phyloP scores from a whole-genome alignment of 805 yeast species.

The Candida tibetensis region DNA sequence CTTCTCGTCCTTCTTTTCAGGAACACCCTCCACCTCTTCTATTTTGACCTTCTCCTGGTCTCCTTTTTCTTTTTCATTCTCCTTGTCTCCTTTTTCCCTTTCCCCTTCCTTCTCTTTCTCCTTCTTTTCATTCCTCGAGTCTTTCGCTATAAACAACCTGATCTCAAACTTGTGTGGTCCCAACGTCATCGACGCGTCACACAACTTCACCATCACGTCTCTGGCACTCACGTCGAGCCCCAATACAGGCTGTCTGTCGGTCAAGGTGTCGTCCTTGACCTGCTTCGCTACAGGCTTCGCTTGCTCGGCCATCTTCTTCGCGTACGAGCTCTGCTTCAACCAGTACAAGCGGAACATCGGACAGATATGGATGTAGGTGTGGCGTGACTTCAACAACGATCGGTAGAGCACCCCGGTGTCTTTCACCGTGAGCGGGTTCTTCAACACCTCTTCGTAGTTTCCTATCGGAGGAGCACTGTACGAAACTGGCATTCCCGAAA shows the following conservation, averaged over 20 bases:
- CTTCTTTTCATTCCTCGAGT: slow-evolving; percentile 52
- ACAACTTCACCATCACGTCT: slow-evolving; percentile 84
- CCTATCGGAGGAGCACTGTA: slow-evolving; percentile 61
- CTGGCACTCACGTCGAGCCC: slow-evolving; percentile 52
- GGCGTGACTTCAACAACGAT: slow-evolving; percentile 72
- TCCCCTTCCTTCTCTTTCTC: too few relatives aligned
- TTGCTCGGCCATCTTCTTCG: slow-evolving; percentile 41
- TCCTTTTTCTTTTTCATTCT: slow-evolving; percentile 2
- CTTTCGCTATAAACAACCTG: slow-evolving; percentile 79
- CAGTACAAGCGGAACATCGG: slow-evolving; percentile 78
- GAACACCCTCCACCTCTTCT: slow-evolving; percentile 33
- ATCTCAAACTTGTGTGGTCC: slow-evolving; percentile 86
- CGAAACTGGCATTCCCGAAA: slow-evolving; percentile 68
- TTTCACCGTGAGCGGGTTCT: slow-evolving; percentile 63
- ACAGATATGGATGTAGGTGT: slow-evolving; percentile 52
- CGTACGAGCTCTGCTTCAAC: slow-evolving; percentile 65
- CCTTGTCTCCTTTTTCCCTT: slow-evolving; percentile 19
- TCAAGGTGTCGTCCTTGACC: slow-evolving; percentile 14
- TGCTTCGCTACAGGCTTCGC: slow-evolving; percentile 35
- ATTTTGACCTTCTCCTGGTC: slow-evolving; percentile 15
- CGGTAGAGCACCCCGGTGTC: slow-evolving; percentile 72
- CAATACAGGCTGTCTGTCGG: slow-evolving; percentile 33
- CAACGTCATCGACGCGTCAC: slow-evolving; percentile 66
- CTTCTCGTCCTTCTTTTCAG: slow-evolving; percentile 19
- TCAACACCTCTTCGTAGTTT: slow-evolving; percentile 46